A percentile compares a stretch with the other conserved stretches of the same genome.
Conservation (phyloP, 768 basidiomycete species). For the Cubamyces sp. region DNA sequence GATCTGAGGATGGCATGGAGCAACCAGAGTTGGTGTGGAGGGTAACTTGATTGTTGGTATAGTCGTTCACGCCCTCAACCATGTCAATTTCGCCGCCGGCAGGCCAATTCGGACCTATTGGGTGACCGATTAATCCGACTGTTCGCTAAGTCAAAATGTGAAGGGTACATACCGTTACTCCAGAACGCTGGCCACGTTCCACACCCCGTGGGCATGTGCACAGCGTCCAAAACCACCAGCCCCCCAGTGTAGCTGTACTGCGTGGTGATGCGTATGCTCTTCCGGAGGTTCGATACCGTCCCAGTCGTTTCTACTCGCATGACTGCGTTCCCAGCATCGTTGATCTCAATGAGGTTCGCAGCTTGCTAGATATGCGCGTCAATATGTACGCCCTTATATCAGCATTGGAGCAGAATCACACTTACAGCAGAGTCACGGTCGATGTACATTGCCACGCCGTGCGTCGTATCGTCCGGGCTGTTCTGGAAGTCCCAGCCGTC, state of each 20-base stretch:
- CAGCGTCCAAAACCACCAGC: conserved; percentile 79
- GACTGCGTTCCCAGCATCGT: conserved; percentile 72
- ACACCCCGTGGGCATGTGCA: conserved; percentile 91
- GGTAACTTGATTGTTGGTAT: conserved; percentile 81
- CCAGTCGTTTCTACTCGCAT: conserved; percentile 91
- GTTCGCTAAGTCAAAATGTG: not conserved
- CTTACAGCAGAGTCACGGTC: conserved; percentile 62
- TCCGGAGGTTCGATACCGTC: conserved; percentile 64
- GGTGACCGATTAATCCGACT: not conserved
- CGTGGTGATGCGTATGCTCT: conserved; percentile 79
- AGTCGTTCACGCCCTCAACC: conserved; percentile 80
- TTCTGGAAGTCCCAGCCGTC: conserved; percentile 80
- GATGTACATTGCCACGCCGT: conserved; percentile 71
- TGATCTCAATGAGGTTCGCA: conserved; percentile 67
- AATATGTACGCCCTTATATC: not conserved
- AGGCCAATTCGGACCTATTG: conserved; percentile 61
- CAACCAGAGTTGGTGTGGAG: conserved; percentile 81
- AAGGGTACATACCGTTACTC: conserved; percentile 38
- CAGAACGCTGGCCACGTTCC: conserved; percentile 75
- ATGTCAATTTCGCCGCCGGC: conserved; percentile 81
- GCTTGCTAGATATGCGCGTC: conserved; percentile 43
- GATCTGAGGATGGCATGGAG: conserved; percentile 53
- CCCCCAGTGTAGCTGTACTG: conserved; percentile 61
- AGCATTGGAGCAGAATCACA: conserved; percentile 8
- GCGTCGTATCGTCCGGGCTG: conserved; percentile 67